phyloP scores from a whole-genome alignment of 2,329 filamentous ascomycete species.

The Pseudopithomyces maydicus region DNA sequence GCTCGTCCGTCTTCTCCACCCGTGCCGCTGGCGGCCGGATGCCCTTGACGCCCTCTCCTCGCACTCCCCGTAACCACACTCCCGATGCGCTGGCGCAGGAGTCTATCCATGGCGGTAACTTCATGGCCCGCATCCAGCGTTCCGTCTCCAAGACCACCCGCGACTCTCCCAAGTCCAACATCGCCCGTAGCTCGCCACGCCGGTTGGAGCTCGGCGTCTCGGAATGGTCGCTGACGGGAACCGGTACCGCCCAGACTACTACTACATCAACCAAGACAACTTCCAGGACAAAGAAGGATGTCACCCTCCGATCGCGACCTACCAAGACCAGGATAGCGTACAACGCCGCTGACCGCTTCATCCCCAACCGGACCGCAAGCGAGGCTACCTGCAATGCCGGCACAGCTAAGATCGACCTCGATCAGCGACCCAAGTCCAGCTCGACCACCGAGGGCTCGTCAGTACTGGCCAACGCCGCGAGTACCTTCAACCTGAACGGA shows the following conservation, averaged over 20 bases:
- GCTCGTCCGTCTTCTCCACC: slow-evolving; percentile 87
- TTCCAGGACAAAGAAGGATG: slow-evolving; percentile 46
- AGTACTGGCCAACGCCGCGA: slow-evolving; percentile 75
- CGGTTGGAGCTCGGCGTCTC: slow-evolving; percentile 90
- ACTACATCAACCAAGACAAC: slow-evolving; percentile 47
- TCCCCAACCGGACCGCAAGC: slow-evolving; percentile 89
- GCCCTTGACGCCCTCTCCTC: slow-evolving; percentile 90
- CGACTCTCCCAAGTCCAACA: slow-evolving; percentile 96
- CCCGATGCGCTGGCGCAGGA: slow-evolving; percentile 60
- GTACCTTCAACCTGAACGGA: slow-evolving; percentile 66
- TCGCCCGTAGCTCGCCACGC: slow-evolving; percentile 80
- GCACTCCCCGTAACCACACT: slow-evolving; percentile 58
- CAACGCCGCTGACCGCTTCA: slow-evolving; percentile 89
- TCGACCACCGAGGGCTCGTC: slow-evolving; percentile 72
- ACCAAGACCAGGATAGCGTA: slow-evolving; percentile 50
- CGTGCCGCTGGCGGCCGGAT: slow-evolving; percentile 94
- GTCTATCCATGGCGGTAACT: slow-evolving; percentile 74
- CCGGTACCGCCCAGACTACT: slow-evolving; percentile 60
- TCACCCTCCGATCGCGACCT: slow-evolving; percentile 35
- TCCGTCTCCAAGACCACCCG: slow-evolving; percentile 69
- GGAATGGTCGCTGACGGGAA: slow-evolving; percentile 88
- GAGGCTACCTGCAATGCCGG: slow-evolving; percentile 83
- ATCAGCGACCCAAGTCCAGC: slow-evolving; percentile 68
- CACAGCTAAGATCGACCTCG: slow-evolving; percentile 76
- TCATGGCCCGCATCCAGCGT: slow-evolving; percentile 78